Base-by-base conservation (phyloP, 148 eudicot species). In the Beta vulgaris region DNA sequence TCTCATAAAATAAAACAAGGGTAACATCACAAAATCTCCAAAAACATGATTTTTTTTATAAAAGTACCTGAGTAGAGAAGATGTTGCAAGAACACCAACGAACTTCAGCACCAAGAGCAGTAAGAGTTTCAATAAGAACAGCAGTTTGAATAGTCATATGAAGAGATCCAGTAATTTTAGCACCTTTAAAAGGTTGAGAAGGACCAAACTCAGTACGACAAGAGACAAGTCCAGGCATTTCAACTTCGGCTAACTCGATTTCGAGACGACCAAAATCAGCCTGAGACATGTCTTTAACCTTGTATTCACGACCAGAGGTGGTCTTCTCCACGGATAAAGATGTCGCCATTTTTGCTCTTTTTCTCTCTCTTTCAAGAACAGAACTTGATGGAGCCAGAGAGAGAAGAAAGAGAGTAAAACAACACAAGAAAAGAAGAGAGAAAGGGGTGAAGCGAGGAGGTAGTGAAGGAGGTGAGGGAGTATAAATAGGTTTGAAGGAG, bases 61-160 rank as follows among this genome's bases (percentile, higher is more conserved):
- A 32, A 6, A 23, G 28, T 76, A 85, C 87, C 87, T 85, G 87
- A 61, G 97, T 95, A 61, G 98, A 95, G 91, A 95, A 95, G 81
- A 95, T 95, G 86, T 95, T 95, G 88, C 98, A 95, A 13, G 97
- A 92, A 75, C 97, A 95, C 98, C 98, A 95, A 8, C 98, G 78
- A 26, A 95, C 98, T 74, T 95, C 98, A 42, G 98, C 98, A 26
- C 98, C 97, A 7, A 94, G 81, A 6, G 98, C 91, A 31, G 98
- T 92, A 8, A 94, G 85, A 69, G 98, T 94, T 35, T 94, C 98
- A 75, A 94, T 94, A 74, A 94, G 84, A 29, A 95, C 98, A 26
- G 96, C 98, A 51, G 97, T 95, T 54, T 92, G 98, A 68, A 95
- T 92, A 1, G 98, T 95, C 98, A 95, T 95, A 79, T 95, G 98